These are phyloP conservation scores for Gryganskiella cystojenkinii DNA, from an alignment of 192 early-diverging fungal species.

Conservation along the genomic window DNA sequence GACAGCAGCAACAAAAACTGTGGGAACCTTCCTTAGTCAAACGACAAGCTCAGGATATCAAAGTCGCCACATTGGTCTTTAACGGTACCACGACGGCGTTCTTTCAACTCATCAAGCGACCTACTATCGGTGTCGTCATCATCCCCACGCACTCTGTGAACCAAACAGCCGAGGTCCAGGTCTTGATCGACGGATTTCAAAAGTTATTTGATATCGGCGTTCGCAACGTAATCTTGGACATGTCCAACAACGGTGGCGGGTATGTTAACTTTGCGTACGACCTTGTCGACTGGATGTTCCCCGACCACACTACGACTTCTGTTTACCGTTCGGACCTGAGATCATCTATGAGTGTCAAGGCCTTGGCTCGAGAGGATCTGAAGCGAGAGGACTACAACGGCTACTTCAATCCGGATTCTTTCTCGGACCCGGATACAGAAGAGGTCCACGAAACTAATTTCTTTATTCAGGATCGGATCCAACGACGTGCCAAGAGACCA, in stretches of 20 bases:
- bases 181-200: slow-evolving; percentile 17
- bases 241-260: slow-evolving; percentile 43
- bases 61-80: slow-evolving; percentile 9
- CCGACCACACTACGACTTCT: slow-evolving; percentile 7
- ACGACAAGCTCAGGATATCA: background rate
- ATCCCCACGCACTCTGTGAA: slow-evolving; percentile 45
- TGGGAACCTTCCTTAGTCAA: background rate
- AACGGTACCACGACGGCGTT: slow-evolving; percentile 35
- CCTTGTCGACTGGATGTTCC: slow-evolving; percentile 50
- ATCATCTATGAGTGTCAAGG: slow-evolving; percentile 26
- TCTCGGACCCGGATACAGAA: slow-evolving; percentile 6
- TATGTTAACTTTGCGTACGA: slow-evolving; percentile 49
- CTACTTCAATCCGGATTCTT: slow-evolving; percentile 39
- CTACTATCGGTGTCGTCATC: slow-evolving; percentile 31
- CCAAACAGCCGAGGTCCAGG: background rate
- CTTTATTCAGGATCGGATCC: slow-evolving; percentile 20
- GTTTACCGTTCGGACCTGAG: slow-evolving; percentile 40
- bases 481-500: slow-evolving; percentile 2
- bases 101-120: slow-evolving; percentile 32
- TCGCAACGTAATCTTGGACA: slow-evolving; percentile 34
- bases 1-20: background rate
- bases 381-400: slow-evolving; percentile 8
- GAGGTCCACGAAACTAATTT: slow-evolving; percentile 18
- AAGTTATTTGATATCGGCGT: slow-evolving; percentile 10
- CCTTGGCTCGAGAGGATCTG: slow-evolving; percentile 36